Base-by-base conservation (phyloP, 2,329 filamentous ascomycete genomes). In the Colletotrichum lupini region DNA sequence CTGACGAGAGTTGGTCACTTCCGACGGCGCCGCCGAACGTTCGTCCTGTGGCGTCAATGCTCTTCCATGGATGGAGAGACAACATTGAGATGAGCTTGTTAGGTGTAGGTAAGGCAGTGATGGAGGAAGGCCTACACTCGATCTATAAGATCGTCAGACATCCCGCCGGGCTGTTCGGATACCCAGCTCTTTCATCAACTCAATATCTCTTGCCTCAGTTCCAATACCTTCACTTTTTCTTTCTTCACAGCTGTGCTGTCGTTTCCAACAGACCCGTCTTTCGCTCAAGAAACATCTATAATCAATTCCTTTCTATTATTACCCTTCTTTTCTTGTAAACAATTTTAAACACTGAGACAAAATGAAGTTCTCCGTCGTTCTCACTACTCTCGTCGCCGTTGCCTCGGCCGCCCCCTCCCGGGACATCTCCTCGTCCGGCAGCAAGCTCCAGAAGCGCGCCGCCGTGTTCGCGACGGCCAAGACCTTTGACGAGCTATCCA, bases 401-500 rank as follows among this genome's bases (percentile, higher is more conserved):
- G 75, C 76, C 42, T 82, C 81, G 42, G 64, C 82, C 32, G 68
- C 67, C 3, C 66, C 59, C 60, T 32, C 24, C 55, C 6, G 24
- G 55, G 70, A 73, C 42, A 12, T 58, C n/a, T 55, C 59, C 8
- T 60, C 8, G n/a, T n/a, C 30, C 46, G n/a, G 55, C 56, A 76
- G 77, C 69, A 75, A 75, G 67, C 77, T 77, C 19, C 76, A 71
- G 64, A 74, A 64, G 75, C 76, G 76, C 35, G 75, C 74, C 32
- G 35, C 77, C 8, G 81, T 83, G 28, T 80, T 84, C 58, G 79
- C 76, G 19, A 76, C 78, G 28, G 67, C 81, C 11, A 78, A 77
- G 56, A 77, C 80, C 55, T 88, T 86, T 76, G 77, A 87, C 71
- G 79, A 83, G 35, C 82, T 88, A 74, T 86, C 85, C 26, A 87